Evolutionary conservation across 495 filamentous ascomycete species (phyloP), one percentile per base, ranked within the genome.

Genomic region (Podospora tetraspora): DNA sequence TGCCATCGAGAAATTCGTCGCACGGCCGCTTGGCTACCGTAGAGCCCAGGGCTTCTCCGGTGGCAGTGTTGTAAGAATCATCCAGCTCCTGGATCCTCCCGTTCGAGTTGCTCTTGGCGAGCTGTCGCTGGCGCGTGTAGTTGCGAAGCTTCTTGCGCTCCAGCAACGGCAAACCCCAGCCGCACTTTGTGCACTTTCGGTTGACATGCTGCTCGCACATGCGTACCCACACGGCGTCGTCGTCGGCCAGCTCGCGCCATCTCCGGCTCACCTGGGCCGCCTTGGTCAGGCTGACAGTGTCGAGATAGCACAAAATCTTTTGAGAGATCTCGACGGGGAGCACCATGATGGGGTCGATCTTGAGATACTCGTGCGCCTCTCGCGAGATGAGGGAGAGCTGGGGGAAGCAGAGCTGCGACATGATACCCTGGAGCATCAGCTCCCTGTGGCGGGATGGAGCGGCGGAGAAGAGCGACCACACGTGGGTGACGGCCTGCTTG

Each of bases 161-260:
- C 65, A 99, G 77, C 61, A 95, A 81, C 59, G 95, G 95, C 60
- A 99, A 77, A 3, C 95, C 95, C 93, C 92, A 97, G 19, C 96
- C 94, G 74, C 95, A 99, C 75, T 97, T 97, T 61, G 89, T 93
- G 79, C 95, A 99, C 76, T 97, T 98, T 62, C 94, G 85, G 72
- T 95, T 92, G 59, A 79, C 98, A 73, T 99, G 95, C 74, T 99
- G 95, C 80, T 97, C 94, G 74, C 95, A 99, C 94, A 99, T 98
- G 66, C 89, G 90, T 71, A 97, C 94, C 95, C 95, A 99, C 2
- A 99, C 95, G 25, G 97, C 90, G 79, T 99, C 94, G 74, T 97
- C 93, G 76, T 97, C 96, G 2, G 95, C 95, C 27, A 99, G 78
- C 63, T 84, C 84, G 66, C 91, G 86, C 95, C 95, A 99, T 66